phyloP scores from a whole-genome alignment of 805 yeast genomes.

The Cyberlindnera euphorbiiphila region DNA sequence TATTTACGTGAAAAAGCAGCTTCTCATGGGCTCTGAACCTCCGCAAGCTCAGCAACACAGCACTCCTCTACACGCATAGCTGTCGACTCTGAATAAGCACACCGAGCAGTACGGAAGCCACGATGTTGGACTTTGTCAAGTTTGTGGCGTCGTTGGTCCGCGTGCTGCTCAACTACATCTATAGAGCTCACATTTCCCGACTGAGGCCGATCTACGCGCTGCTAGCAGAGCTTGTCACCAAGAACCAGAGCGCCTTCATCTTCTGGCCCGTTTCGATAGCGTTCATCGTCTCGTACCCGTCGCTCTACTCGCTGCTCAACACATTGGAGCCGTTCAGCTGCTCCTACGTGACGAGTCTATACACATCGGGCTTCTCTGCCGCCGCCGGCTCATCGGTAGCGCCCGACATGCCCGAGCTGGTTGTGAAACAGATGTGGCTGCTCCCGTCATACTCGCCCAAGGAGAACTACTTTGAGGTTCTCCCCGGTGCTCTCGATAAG shows the following conservation, averaged over 20 bases:
- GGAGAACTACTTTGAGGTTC: conserved; percentile 6
- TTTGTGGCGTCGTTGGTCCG: conserved; percentile 19
- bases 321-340: conserved; percentile 22
- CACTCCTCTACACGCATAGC: background rate
- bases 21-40: no score
- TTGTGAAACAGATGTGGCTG: conserved; percentile 23
- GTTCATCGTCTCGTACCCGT: conserved; percentile 46
- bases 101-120: background rate
- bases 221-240: conserved; percentile 30
- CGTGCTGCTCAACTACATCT: conserved; percentile 17
- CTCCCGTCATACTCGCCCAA: conserved; percentile 12
- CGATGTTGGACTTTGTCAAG: conserved; percentile 24
- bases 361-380: conserved; percentile 1
- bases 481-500: conserved; percentile 33
- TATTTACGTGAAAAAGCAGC: no score
- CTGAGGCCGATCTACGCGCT: conserved; percentile 22
- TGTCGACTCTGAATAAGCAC: background rate
- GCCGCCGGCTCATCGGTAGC: background rate
- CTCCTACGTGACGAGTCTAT: conserved; percentile 19
- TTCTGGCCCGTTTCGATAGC: conserved; percentile 46
- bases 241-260: conserved; percentile 40
- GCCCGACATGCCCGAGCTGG: conserved; percentile 21
- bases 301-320: conserved; percentile 36
- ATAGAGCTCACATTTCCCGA: conserved; percentile 11
- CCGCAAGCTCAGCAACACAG: no score